Base-by-base conservation (phyloP, 2,329 filamentous ascomycete species). In the Ustulina deusta region DNA sequence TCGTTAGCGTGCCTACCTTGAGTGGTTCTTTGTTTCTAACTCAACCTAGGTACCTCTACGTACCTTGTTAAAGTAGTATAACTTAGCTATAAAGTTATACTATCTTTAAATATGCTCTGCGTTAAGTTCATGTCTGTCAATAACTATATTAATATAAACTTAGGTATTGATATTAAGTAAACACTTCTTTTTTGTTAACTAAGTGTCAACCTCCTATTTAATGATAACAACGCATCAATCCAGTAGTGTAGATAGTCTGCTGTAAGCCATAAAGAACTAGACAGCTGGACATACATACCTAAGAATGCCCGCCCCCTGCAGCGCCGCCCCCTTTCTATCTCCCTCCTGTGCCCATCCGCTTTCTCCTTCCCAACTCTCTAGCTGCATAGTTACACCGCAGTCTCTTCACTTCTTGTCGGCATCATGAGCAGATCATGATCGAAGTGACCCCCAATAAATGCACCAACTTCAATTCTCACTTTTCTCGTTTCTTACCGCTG, bases 301-400 rank as follows among this genome's bases (percentile, higher is more conserved):
- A n/a, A n/a, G n/a, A n/a, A n/a, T n/a, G n/a, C n/a, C n/a, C n/a
- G n/a, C n/a, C n/a, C n/a, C n/a, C n/a, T n/a, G n/a, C n/a, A n/a
- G n/a, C 34, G n/a, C 49, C 15, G 32, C 10, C 52, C 52, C 32
- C 52, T 25, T 40, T 55, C 20, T 55, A 32, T 11, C 15, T 17
- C 3, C 40, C 2, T 44, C 36, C 17, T 52, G 49, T n/a, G n/a
- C 10, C 7, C 49, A 11, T 44, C 25, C 36, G 48, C 38, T 32
- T 48, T 17, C 40, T 36, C 40, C 15, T 55, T 54, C 38, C 48
- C 27, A 44, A 52, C 22, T 27, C 9, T 5, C 17, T 29, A 46
- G 60, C 46, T 32, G 52, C 34, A 32, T 10, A n/a, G 22, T 55
- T 48, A 48, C 29, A 62, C 49, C 20, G 32, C 51, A 55, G n/a